Evolutionary conservation across 2,329 filamentous ascomycete species (phyloP).

Genomic region (Aspergillus clavatus): DNA sequence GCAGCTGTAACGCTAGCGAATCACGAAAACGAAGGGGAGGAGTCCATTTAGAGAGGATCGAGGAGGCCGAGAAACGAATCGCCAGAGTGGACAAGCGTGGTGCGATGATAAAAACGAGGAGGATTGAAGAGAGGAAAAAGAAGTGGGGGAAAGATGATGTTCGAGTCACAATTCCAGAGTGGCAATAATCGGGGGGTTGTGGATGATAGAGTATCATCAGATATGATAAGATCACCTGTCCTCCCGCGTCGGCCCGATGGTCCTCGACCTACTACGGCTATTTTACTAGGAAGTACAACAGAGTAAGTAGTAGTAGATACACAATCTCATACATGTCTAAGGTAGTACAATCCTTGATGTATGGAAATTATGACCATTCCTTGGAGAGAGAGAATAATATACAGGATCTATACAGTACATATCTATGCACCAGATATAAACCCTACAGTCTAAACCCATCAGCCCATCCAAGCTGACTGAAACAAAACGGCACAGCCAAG

Average conservation of each 20-base stretch:
- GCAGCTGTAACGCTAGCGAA: neutral
- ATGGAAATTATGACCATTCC: too few species aligned
- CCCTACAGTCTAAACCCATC: neutral
- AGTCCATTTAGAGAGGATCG: neutral
- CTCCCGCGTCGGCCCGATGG: neutral
- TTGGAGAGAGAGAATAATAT: too few species aligned
- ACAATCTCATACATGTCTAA: too few species aligned
- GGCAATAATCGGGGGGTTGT: conserved; percentile 2
- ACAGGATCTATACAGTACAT: too few species aligned
- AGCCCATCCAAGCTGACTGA: too few species aligned
- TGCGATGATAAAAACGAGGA: neutral
- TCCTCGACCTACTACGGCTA: too few species aligned
- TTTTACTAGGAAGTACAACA: too few species aligned
- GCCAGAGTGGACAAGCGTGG: conserved; percentile 2
- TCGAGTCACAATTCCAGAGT: conserved; percentile 7
- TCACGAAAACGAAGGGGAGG: neutral
- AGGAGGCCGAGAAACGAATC: neutral
- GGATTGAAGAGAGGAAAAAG: neutral
- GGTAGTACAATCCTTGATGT: too few species aligned
- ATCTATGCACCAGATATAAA: too few species aligned
- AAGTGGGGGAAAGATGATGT: conserved; percentile 4
- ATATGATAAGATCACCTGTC: conserved; percentile 24
- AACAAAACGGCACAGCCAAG: too few species aligned
- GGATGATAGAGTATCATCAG: conserved; percentile 14
- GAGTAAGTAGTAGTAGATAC: too few species aligned